phyloP scores from a whole-genome alignment of 345 rosid genomes.

The Salix suchowensis region DNA sequence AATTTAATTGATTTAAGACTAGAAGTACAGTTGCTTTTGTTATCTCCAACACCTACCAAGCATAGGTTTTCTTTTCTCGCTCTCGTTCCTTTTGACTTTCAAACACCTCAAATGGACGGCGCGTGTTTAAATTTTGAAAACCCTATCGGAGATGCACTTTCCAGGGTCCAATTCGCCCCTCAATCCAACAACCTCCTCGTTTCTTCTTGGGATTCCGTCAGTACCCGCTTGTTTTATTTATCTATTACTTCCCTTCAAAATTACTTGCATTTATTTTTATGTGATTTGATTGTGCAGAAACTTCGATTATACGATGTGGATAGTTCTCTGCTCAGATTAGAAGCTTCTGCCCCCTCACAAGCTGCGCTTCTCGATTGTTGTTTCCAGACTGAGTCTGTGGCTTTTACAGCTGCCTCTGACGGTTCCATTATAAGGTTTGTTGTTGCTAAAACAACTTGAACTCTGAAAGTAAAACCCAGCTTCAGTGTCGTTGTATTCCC shows the following conservation, averaged over 20 bases:
- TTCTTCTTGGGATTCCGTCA: constrained; percentile 90
- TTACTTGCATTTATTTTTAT: not conserved
- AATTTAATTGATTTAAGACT: no score
- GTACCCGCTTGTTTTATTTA: constrained; percentile 18
- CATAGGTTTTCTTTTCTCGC: no score
- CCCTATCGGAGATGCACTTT: constrained; percentile 60
- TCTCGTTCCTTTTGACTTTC: not conserved
- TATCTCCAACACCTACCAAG: no score
- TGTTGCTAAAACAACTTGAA: not conserved
- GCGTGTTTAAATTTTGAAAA: constrained; percentile 35
- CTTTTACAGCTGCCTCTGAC: constrained; percentile 58
- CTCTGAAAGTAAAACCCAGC: not conserved
- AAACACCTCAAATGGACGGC: not conserved
- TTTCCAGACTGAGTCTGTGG: constrained; percentile 52
- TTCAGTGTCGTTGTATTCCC: not conserved
- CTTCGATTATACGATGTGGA: constrained; percentile 80
- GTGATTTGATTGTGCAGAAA: constrained; percentile 23
- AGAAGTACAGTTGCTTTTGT: no score
- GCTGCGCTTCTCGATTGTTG: constrained; percentile 85
- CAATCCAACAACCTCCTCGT: constrained; percentile 67
- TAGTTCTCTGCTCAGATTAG: constrained; percentile 42
- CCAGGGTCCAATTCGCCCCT: constrained; percentile 71
- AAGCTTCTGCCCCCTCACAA: constrained; percentile 39
- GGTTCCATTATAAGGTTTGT: constrained; percentile 68
- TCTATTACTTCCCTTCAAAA: not conserved